Evolutionary conservation across 176 grass and related monocot species (phyloP), one percentile per base, ranked within the genome.

Genomic region (Aegilops longissima): DNA sequence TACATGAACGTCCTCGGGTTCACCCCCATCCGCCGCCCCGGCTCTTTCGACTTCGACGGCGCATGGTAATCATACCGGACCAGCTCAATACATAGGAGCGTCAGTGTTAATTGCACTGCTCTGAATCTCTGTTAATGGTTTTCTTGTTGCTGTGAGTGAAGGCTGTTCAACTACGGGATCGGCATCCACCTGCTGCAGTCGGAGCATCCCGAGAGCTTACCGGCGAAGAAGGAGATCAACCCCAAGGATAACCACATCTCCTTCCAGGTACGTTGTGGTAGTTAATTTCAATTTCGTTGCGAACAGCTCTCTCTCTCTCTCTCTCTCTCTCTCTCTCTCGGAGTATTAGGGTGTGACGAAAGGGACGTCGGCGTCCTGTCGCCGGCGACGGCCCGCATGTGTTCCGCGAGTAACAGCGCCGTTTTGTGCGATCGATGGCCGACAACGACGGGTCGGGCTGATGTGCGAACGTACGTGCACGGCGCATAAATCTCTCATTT

Each of bases 171-270:
- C 73, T 98, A 98, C 14, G 95, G 95, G 12, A 92, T 98, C 6
- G 95, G 95, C 42, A 90, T 98, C 90, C 95, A 98, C 81, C 76
- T 98, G 70, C 77, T 98, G 23, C 93, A 95, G 64, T 80, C 95
- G 1, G 87, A 90, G 69, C 78, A 93, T 33, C 93, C 82, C 0
- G 64, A 44, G 54, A 95, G 89, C 25, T 33, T 98, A 27, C 88
- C 95, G 5, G 85, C 76, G 42, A 95, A 98, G 73, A 76, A 51
- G 51, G 91, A 92, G 87, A 98, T 98, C 38, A 98, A 98, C 54
- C 95, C 95, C 6, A 98, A 98, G 73, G 95, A 98, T 45, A 95
- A 95, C 54, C 95, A 98, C 77, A 98, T 98, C 80, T 98, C 95
- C 39, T 98, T 98, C 78, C 95, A 98, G 86, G 95, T 95, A 85